Percentiles rank a stretch among this genome's conserved stretches.
phyloP scores from a whole-genome alignment of 2,329 filamentous ascomycete genomes.

The Pyrenochaeta sp. region DNA sequence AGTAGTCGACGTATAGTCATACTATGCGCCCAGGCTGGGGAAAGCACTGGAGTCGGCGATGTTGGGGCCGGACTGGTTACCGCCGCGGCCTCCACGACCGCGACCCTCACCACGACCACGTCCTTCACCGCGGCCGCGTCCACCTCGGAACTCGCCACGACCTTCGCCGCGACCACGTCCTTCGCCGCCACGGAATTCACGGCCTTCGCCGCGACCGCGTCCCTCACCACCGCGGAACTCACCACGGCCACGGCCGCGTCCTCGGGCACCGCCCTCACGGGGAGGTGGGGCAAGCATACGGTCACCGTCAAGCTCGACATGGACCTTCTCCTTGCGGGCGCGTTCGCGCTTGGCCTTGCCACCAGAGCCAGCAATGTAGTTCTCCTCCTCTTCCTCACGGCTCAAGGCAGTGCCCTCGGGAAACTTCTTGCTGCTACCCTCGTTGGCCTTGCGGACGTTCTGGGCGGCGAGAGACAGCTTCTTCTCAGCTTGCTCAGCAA shows the following conservation, averaged over 20 bases:
- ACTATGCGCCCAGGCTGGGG: conserved; percentile 61
- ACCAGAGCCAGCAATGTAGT: conserved; percentile 75
- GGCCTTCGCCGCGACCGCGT: conserved; percentile 58
- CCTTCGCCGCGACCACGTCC: conserved; percentile 58
- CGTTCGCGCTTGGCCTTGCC: conserved; percentile 85
- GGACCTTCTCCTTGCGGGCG: conserved; percentile 90
- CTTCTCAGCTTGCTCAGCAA: conserved; percentile 78
- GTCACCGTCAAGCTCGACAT: conserved; percentile 85
- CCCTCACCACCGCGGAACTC: conserved; percentile 64
- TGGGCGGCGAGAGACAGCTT: conserved; percentile 74
- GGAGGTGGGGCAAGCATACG: conserved; percentile 65
- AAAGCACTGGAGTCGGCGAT: conserved; percentile 61
- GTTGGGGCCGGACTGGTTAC: conserved; percentile 54
- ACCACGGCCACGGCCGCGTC: conserved; percentile 59
- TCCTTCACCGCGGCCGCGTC: conserved; percentile 55
- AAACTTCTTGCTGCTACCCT: conserved; percentile 96
- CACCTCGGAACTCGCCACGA: conserved; percentile 53
- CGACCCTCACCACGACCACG: conserved; percentile 54
- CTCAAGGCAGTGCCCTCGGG: conserved; percentile 76
- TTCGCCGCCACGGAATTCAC: conserved; percentile 51
- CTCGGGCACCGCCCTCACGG: conserved; percentile 54
- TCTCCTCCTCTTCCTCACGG: conserved; percentile 67
- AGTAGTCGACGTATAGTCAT: conserved; percentile 30
- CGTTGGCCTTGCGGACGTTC: conserved; percentile 88
- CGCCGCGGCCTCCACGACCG: conserved; percentile 60